phyloP scores from a whole-genome alignment of 768 basidiomycete species.

The Psilocybe azurescens region DNA sequence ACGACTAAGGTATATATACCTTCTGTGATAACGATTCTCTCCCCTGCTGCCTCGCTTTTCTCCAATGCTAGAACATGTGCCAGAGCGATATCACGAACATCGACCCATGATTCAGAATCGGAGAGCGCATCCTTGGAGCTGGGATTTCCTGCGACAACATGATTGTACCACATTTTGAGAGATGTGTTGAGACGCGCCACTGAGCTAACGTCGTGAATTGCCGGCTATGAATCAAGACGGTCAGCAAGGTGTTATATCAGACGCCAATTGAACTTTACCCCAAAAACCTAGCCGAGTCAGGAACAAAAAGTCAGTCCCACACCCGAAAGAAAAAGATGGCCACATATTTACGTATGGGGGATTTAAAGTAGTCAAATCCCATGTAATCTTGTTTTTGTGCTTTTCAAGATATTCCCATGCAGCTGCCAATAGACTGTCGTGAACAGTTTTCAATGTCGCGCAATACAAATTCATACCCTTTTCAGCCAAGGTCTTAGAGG shows the following conservation, averaged over 20 bases:
- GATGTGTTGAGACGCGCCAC: conserved; percentile 45
- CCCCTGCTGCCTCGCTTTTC: conserved; percentile 53
- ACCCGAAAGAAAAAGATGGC: background rate
- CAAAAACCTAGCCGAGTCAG: conserved; percentile 1
- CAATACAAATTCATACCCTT: conserved; percentile 41
- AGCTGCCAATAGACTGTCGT: conserved; percentile 28
- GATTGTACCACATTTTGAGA: conserved; percentile 31
- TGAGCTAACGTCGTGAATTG: conserved; percentile 44
- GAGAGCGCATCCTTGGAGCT: conserved; percentile 23
- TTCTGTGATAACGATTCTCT: conserved; percentile 56
- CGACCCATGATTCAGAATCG: conserved; percentile 39
- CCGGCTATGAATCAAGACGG: conserved; percentile 32
- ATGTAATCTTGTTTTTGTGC: conserved; percentile 45
- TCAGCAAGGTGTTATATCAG: background rate
- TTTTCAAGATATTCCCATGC: conserved; percentile 46
- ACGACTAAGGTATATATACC: conserved; percentile 24
- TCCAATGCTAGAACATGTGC: conserved; percentile 59
- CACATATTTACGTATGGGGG: conserved; percentile 29
- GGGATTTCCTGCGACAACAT: conserved; percentile 22
- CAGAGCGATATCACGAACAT: conserved; percentile 62
- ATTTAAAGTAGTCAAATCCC: conserved; percentile 59
- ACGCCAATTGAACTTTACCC: conserved; percentile 3
- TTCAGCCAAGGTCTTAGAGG: conserved; percentile 73
- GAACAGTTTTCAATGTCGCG: background rate
- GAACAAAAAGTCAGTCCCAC: conserved; percentile 28